Percentiles rank a stretch among this genome's conserved stretches.
Evolutionary conservation across 768 basidiomycete genomes (phyloP).

Genomic region (Tulasnella sp.): DNA sequence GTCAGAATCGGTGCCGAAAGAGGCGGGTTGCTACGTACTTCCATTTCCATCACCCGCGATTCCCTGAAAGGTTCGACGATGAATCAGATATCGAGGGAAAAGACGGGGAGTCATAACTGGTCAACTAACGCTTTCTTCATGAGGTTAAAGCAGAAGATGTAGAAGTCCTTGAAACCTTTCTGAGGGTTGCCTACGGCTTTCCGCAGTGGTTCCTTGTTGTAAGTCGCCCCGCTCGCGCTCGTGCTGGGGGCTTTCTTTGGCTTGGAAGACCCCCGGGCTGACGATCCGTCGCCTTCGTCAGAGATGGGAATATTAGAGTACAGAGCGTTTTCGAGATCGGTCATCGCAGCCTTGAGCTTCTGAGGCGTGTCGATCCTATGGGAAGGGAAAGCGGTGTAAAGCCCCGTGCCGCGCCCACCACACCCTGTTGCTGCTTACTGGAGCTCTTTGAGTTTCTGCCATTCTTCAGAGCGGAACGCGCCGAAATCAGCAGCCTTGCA

Average conservation of each 20-base stretch:
- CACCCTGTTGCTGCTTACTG: conserved; percentile 46
- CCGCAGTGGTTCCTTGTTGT: conserved; percentile 59
- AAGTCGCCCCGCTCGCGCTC: conserved; percentile 48
- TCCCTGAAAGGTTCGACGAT: conserved; percentile 49
- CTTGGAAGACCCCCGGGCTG: conserved; percentile 41
- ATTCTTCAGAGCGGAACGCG: conserved; percentile 68
- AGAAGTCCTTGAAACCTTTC: conserved; percentile 64
- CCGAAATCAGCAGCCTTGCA: conserved; percentile 71
- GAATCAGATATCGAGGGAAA: background rate
- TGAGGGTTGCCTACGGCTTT: conserved; percentile 55
- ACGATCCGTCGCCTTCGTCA: background rate
- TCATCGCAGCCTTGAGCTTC: conserved; percentile 55
- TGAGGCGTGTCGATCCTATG: conserved; percentile 56
- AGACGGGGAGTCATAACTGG: conserved; percentile 9
- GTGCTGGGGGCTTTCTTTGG: conserved; percentile 41
- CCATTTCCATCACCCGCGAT: conserved; percentile 79
- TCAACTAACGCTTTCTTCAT: conserved; percentile 70
- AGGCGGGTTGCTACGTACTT: conserved; percentile 52
- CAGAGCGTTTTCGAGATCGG: conserved; percentile 57
- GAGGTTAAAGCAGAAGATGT: conserved; percentile 69
- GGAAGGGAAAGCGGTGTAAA: conserved; percentile 30
- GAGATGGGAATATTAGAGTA: conserved; percentile 37
- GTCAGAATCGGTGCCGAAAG: conserved; percentile 16
- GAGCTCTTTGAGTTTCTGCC: conserved; percentile 61
- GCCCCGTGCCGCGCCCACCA: background rate